These are phyloP conservation scores for Spinellus fusiger DNA, from an alignment of 192 early-diverging fungal species.

Conservation along the genomic window DNA sequence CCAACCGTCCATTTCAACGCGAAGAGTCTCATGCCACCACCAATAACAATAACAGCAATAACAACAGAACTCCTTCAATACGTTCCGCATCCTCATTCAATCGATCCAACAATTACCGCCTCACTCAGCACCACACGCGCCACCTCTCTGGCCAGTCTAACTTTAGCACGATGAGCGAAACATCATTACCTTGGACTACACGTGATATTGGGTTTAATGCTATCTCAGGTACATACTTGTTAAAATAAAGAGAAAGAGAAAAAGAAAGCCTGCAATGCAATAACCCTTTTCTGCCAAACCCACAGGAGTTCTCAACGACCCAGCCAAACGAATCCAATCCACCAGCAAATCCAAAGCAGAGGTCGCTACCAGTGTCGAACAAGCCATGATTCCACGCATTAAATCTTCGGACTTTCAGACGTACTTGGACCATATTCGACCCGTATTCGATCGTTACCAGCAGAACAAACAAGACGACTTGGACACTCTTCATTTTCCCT, in stretches of 20 bases:
- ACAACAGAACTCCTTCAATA: slow-evolving; percentile 16
- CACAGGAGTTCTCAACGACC: slow-evolving; percentile 68
- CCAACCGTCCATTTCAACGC: slow-evolving; percentile 8
- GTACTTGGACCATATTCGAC: slow-evolving; percentile 67
- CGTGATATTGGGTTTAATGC: slow-evolving; percentile 78
- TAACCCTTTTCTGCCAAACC: slow-evolving; percentile 2
- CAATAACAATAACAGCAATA: not conserved
- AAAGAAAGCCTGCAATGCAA: not conserved
- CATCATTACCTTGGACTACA: slow-evolving; percentile 54
- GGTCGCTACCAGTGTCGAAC: slow-evolving; percentile 52
- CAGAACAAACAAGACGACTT: slow-evolving; percentile 53
- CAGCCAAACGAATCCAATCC: slow-evolving; percentile 41
- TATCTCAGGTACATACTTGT: slow-evolving; percentile 43
- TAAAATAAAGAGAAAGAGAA: not conserved
- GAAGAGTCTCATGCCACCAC: not conserved
- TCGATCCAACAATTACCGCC: slow-evolving; percentile 12
- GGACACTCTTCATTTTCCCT: slow-evolving; percentile 28
- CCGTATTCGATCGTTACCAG: slow-evolving; percentile 78
- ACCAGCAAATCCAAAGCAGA: slow-evolving; percentile 44
- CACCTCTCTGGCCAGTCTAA: slow-evolving; percentile 41
- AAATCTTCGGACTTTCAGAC: slow-evolving; percentile 77
- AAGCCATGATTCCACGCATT: slow-evolving; percentile 60
- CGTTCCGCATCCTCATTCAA: slow-evolving; percentile 22
- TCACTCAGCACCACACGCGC: slow-evolving; percentile 28
- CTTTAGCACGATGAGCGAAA: slow-evolving; percentile 45